phyloP scores from a whole-genome alignment of 2,329 filamentous ascomycete genomes.

The Aspergillus flavus region DNA sequence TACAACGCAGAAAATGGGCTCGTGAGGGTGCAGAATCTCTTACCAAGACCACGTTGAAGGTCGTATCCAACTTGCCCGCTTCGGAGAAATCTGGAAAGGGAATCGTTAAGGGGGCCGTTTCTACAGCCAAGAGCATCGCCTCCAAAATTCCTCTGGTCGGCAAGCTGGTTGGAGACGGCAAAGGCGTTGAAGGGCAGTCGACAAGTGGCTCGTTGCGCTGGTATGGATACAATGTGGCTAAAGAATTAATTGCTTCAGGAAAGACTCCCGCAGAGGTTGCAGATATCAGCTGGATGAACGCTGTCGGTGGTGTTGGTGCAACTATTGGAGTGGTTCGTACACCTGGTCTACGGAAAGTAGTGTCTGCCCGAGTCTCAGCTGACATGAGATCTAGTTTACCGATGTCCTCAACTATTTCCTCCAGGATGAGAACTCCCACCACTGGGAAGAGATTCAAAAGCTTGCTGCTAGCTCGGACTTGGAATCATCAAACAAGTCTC shows the following conservation, averaged over 20 bases:
- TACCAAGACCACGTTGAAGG: constrained; percentile 42
- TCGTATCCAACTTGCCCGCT: constrained; percentile 28
- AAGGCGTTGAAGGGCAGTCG: background rate
- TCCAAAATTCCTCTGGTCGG: background rate
- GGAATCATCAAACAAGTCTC: constrained; percentile 28
- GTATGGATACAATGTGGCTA: constrained; percentile 43
- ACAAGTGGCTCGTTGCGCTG: constrained; percentile 39
- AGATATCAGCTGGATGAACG: constrained; percentile 24
- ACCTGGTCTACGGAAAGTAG: background rate
- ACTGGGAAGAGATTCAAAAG: constrained; percentile 49
- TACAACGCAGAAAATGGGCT: constrained; percentile 49
- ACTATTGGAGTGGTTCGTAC: constrained; percentile 42
- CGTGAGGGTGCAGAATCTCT: constrained; percentile 44
- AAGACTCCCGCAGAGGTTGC: constrained; percentile 19
- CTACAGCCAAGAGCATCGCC: background rate
- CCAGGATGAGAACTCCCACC: constrained; percentile 41
- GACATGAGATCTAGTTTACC: constrained; percentile 40
- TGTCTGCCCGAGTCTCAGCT: background rate
- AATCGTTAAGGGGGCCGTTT: background rate
- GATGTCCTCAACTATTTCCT: constrained; percentile 50
- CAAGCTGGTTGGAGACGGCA: background rate
- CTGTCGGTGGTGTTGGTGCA: constrained; percentile 47
- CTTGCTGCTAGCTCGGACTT: constrained; percentile 38
- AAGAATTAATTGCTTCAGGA: constrained; percentile 37
- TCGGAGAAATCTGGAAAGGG: background rate